These are phyloP conservation scores for Pythium sp. DNA, from an alignment of 352 stramenopile species.

Conservation along the genomic window DNA sequence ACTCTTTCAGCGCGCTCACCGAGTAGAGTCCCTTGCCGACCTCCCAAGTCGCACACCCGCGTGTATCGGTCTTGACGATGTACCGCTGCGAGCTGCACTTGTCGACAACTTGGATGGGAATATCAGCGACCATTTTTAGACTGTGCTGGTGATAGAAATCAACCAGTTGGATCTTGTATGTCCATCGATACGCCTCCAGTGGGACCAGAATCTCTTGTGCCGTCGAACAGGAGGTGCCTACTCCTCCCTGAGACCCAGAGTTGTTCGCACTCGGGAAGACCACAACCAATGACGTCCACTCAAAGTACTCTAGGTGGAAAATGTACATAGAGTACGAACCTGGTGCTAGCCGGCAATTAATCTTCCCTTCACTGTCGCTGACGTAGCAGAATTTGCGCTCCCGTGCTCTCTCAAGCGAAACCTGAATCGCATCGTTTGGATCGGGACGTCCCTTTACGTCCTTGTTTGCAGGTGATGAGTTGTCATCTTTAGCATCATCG, in stretches of 20 bases:
- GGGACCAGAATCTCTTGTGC: constrained; percentile 57
- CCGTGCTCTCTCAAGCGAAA: constrained; percentile 8
- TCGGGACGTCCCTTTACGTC: background rate
- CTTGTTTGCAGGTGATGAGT: background rate
- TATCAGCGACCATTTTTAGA: constrained; percentile 32
- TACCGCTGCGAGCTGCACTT: constrained; percentile 51
- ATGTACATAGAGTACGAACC: constrained; percentile 71
- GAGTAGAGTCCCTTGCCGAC: constrained; percentile 59
- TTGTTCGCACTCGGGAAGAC: constrained; percentile 51
- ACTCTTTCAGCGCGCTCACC: constrained; percentile 46
- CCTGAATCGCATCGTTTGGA: constrained; percentile 6
- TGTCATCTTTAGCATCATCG: background rate
- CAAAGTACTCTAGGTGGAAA: constrained; percentile 69
- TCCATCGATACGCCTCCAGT: constrained; percentile 58
- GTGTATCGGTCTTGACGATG: constrained; percentile 36
- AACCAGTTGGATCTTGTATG: constrained; percentile 58
- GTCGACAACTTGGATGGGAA: constrained; percentile 53
- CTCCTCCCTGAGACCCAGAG: constrained; percentile 34
- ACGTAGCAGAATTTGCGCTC: constrained; percentile 26
- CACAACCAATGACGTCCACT: constrained; percentile 61
- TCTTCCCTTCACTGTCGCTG: constrained; percentile 35
- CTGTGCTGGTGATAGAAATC: constrained; percentile 64
- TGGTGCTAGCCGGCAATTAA: constrained; percentile 38
- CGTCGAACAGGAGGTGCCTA: constrained; percentile 20
- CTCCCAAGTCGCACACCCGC: constrained; percentile 49